phyloP scores from a whole-genome alignment of 2,329 filamentous ascomycete species.

The Calonectria pauciramosa region DNA sequence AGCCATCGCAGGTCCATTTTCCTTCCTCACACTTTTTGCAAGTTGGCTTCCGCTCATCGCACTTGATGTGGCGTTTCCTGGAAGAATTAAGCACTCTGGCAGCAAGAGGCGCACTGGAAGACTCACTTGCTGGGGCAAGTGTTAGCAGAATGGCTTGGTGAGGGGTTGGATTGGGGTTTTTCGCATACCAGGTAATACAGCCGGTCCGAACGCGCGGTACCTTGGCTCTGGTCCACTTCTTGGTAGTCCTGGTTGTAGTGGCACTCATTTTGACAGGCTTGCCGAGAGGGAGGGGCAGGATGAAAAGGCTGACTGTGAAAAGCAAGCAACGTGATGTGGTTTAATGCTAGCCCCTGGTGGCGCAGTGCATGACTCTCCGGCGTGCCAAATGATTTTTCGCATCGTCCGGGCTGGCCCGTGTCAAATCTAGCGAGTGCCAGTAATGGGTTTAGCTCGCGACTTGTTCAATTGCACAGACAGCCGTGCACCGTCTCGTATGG shows the following conservation, averaged over 20 bases:
- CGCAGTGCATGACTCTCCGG: background rate
- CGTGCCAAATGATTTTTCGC: background rate
- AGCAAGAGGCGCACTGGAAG: too few species aligned
- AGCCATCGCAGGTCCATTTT: background rate
- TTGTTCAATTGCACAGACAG: background rate
- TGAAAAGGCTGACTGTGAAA: background rate
- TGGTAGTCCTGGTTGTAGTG: background rate
- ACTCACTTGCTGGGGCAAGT: background rate
- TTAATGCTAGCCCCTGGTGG: background rate
- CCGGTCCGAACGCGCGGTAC: background rate
- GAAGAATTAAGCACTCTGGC: background rate
- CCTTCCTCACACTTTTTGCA: background rate
- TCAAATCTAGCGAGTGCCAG: background rate
- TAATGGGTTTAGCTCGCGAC: too few species aligned
- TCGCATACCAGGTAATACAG: background rate
- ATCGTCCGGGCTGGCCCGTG: background rate
- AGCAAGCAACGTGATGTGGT: background rate
- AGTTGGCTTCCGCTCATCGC: background rate
- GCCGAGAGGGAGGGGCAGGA: background rate
- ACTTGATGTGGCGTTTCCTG: background rate
- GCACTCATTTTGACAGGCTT: background rate
- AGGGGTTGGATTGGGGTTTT: too few species aligned
- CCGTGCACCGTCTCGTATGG: background rate
- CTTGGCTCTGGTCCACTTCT: constrained; percentile 4
- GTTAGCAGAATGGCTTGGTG: background rate